Base-by-base conservation (phyloP, 2,329 filamentous ascomycete species). In the Fusarium tuaranense region DNA sequence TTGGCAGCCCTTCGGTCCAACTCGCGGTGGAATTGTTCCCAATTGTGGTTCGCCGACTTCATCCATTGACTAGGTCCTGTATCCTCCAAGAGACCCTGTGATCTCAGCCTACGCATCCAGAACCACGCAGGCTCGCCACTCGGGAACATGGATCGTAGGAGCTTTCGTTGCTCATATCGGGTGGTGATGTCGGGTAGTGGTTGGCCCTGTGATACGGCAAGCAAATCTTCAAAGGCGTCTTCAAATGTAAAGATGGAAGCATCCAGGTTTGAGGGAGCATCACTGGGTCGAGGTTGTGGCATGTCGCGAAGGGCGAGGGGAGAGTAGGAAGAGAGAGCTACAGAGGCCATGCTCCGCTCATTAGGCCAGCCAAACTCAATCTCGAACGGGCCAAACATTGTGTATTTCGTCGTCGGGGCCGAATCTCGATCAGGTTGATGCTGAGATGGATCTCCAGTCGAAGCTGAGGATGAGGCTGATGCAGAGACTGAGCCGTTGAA, bases 161-260 rank as follows among this genome's bases (percentile, higher is more conserved):
- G 79, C 67, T 77, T 81, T 58, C 82, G 80, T 71, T 84, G 81
- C 38, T 82, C 76, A 64, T 83, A 79, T 53, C 80, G 80, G 2
- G 75, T 78, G 14, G 74, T 72, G 25, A 88, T 84, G 22, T 86
- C 82, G 6, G 83, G 82, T 22, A 90, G 79, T 3, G 80, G 78
- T 8, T 82, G 80, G 5, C 84, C 85, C 16, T 84, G 83, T n/a
- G 83, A 84, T 20, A 85, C 84, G n/a, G 82, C 81, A 14, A 91
- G 82, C 18, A 91, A 84, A 71, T 91, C 89, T 75, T 91, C 88
- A 70, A 90, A 90, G 57, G 89, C 88, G 72, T 90, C 88, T 36
- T 86, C 83, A 72, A 89, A 91, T 10, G 87, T 88, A 75, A 89
- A 89, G 38, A 82, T 75, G 44, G 76, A 78, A 14, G 80, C 57